Conservation (phyloP, 495 filamentous ascomycete species). For the Xylaria grammica region DNA sequence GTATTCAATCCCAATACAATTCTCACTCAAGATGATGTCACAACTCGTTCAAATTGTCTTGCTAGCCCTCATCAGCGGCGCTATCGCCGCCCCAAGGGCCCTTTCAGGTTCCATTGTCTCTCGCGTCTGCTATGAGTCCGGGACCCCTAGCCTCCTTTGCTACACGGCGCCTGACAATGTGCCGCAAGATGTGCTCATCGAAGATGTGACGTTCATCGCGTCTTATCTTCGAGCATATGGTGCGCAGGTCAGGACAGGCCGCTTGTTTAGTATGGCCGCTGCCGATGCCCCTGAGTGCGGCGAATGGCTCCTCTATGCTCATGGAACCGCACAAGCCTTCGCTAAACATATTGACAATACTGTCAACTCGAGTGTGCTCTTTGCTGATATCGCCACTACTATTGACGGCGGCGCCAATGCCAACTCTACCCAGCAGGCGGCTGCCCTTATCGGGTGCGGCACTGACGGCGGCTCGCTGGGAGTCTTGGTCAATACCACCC, state of each 20-base stretch:
- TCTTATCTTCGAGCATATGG: conserved; percentile 1
- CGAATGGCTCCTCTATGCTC: conserved; percentile 1
- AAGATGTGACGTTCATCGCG: neutral
- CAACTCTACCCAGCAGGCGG: neutral
- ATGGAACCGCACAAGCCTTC: conserved; percentile 9
- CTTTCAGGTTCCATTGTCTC: neutral
- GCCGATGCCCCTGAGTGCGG: conserved; percentile 8
- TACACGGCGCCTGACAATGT: neutral
- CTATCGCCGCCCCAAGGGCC: neutral
- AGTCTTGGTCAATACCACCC: conserved; percentile 11
- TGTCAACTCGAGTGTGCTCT: conserved; percentile 9
- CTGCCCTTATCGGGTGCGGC: conserved; percentile 16
- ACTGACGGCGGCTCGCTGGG: conserved; percentile 22
- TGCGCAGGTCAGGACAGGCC: neutral
- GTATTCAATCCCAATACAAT: neutral
- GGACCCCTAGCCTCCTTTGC: neutral
- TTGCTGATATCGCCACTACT: conserved; percentile 17
- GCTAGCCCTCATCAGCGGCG: neutral
- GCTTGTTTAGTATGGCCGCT: neutral
- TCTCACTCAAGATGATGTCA: neutral
- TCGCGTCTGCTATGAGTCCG: conserved; percentile 3
- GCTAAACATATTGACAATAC: conserved; percentile 10
- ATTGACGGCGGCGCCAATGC: conserved; percentile 4
- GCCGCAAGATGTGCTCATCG: neutral
- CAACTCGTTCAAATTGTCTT: neutral